Base-by-base conservation (phyloP, 2,329 filamentous ascomycete species). In the Nemania sp. region DNA sequence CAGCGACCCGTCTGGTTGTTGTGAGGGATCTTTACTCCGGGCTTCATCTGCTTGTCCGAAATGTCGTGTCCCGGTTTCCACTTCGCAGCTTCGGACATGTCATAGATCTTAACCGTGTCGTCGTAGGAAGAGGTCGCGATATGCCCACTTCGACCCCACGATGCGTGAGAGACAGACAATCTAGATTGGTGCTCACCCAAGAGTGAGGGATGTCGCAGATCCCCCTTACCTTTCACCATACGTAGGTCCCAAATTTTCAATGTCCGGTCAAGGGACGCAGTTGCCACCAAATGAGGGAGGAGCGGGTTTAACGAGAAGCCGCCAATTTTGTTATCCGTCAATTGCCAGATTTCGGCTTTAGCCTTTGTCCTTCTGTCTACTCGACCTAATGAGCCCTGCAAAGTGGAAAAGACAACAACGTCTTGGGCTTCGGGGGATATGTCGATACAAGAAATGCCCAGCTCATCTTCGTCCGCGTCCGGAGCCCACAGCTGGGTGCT, bases 1-100 rank as follows among this genome's bases (percentile, higher is more conserved):
- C 92, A 97, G 57, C 93, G 83, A 0, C 94, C 95, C 0, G 93
- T 98, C 77, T 99, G 95, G 71, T 97, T 97, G 72, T 99, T 99
- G 71, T 99, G 95, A 11, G 81, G 81, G 0, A 98, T 84, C 1
- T 85, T 79, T 0, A 87, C 83, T 0, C 82, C 78, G 0, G 94
- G 93, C 63, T 86, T 78, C 83, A 97, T 90, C 7, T 85, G 81
- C 12, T 81, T 76, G 1, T 87, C 82, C 0, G 76, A 74, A 11
- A 96, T 74, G 2, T 83, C 80, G 53, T 84, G 80, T 0, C 83
- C 87, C 1, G 79, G 74, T 65, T 79, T 81, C 87, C 87, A 93
- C 1, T 79, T 78, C 0, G 78, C 75, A 0, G 87, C 81, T 9
- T 83, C 81, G 0, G 83, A 81, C 67, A 96, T 90, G 67, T 93